Base-by-base conservation (phyloP, 108 stramenopile species). In the Skeletonema marinoi region DNA sequence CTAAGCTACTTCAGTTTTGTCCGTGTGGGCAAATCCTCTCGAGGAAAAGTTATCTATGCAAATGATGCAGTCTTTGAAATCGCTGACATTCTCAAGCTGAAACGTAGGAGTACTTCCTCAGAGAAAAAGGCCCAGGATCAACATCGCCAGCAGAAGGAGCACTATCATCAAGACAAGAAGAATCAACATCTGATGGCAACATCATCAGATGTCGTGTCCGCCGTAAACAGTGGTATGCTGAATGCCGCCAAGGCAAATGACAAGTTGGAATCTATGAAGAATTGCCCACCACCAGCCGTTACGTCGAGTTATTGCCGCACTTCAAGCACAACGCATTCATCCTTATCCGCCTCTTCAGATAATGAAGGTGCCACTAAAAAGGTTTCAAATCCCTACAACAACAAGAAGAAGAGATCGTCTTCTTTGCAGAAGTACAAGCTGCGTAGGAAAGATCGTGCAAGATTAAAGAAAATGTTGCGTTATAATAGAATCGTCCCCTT, bases 1-100 rank as follows among this genome's bases (percentile, higher is more conserved):
- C 78, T 95, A 31, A 90, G 89, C 80, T 95, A 95, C 75, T 95
- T 95, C 77, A 76, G 74, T 36, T 95, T 95, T 70, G 85, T 88
- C 36, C 88, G 94, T 2, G 50, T 88, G 21, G 93, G 93, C 60
- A 92, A 92, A 73, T 86, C 89, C 5, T 68, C 90, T 14, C 85
- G 90, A 64, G 73, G 82, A 29, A 86, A 88, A 13, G 89, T 92
- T 35, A 90, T 86, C 48, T 95, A 95, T 71, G 76, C 81, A 66
- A 95, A 95, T 67, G 92, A 88, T 25, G 71, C 63, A 11, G 94
- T 95, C 1, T 64, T 89, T 39, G 90, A 84, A 19, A 63, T 95
- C 36, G 78, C 80, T n/a, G 94, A 95, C 65, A 91, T 95, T 73
- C 84, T 91, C 36, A 80, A 69, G 33, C 75, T 95, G 56, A 90